Evolutionary conservation across 805 yeast species (phyloP).

Genomic region (Kregervanrija fluxuum): DNA sequence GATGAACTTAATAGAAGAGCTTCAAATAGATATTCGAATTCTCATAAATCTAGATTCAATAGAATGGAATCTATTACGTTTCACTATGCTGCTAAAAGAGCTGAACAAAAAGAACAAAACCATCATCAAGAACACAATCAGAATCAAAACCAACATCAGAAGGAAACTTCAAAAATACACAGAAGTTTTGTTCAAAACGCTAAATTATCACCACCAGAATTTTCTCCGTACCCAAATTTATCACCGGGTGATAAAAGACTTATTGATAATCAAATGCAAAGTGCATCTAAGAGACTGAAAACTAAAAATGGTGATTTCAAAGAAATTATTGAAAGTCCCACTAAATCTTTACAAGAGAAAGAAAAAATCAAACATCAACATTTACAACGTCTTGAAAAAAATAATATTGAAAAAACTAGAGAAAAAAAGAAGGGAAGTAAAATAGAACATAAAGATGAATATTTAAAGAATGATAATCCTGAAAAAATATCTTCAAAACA

Average conservation of each 20-base stretch:
- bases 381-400: conserved; percentile 4
- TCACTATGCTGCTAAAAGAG: conserved; percentile 38
- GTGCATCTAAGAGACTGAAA: conserved; percentile 25
- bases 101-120: conserved; percentile 5
- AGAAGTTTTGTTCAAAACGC: not conserved
- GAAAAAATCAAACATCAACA: conserved; percentile 18
- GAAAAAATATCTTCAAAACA: conserved; percentile 2
- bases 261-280: conserved; percentile 16
- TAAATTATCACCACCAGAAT: conserved; percentile 1
- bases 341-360: conserved; percentile 20
- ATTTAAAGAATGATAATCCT: too few species aligned
- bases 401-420: not conserved
- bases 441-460: not conserved
- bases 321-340: conserved; percentile 25
- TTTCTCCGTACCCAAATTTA: not conserved
- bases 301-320: conserved; percentile 18
- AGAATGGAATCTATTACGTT: conserved; percentile 43
- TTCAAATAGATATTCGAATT: conserved; percentile 36
- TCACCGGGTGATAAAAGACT: conserved; percentile 23
- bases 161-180: not conserved
- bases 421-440: not conserved
- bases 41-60: conserved; percentile 38
- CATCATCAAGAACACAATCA: not conserved
- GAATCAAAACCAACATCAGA: not conserved
- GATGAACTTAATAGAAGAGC: conserved; percentile 19